phyloP scores from a whole-genome alignment of 345 rosid genomes.

The Hibiscus trionum region DNA sequence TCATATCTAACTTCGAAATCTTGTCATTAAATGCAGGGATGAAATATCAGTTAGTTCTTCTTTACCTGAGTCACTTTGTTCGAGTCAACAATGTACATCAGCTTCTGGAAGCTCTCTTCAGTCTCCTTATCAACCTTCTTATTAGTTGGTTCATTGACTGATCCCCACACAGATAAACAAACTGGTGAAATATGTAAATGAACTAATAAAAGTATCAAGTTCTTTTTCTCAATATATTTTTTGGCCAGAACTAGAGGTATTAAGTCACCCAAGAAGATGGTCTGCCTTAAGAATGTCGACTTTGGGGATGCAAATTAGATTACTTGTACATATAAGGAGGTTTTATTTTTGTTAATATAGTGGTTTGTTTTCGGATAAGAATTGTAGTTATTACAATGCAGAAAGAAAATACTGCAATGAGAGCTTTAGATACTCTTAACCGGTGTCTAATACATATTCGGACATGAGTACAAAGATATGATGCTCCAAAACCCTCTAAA shows the following conservation, averaged over 20 bases:
- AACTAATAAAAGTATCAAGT: too few species aligned
- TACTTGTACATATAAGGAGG: neutral
- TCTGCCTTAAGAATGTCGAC: neutral
- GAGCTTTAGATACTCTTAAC: neutral
- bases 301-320: neutral
- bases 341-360: neutral
- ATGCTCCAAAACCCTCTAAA: too few species aligned
- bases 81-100: neutral
- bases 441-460: neutral
- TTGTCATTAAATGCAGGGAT: neutral
- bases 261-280: neutral
- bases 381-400: too few species aligned
- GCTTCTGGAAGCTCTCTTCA: neutral
- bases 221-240: too few species aligned
- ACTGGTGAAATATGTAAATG: too few species aligned
- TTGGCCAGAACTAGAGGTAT: too few species aligned
- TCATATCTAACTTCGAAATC: neutral
- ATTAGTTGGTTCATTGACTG: neutral
- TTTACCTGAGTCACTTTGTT: neutral
- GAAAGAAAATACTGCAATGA: too few species aligned
- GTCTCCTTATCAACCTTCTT: conserved; percentile 3
- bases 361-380: neutral
- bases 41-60: neutral
- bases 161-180: neutral
- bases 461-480: neutral